Evolutionary conservation across 352 stramenopile genomes (phyloP).

Genomic region (Pythium periplocum): DNA sequence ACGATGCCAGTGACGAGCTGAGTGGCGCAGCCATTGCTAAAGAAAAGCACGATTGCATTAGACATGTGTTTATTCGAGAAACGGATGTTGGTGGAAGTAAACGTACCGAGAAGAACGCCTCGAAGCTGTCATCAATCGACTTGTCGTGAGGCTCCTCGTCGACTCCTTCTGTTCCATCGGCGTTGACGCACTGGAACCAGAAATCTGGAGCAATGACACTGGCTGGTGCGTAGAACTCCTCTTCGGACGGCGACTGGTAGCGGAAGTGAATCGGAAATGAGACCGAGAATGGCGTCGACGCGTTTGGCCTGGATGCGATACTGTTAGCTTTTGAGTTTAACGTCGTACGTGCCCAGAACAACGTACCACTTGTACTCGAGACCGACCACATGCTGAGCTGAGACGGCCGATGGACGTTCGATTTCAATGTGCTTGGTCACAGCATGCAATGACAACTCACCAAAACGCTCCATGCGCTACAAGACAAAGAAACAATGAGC

Average conservation of each 20-base stretch:
- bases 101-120: too few relatives aligned
- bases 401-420: constrained; percentile 20
- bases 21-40: too few relatives aligned
- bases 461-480: constrained; percentile 28
- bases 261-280: constrained; percentile 28
- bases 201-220: constrained; percentile 17
- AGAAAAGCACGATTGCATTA: too few relatives aligned
- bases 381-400: constrained; percentile 17
- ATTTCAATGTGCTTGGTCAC: constrained; percentile 29
- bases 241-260: constrained; percentile 28
- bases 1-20: constrained; percentile 1
- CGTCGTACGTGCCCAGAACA: too few relatives aligned
- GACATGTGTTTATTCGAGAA: too few relatives aligned
- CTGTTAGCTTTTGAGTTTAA: too few relatives aligned
- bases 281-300: not conserved
- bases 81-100: too few relatives aligned
- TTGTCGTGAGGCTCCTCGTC: not conserved
- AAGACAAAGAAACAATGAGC: not conserved
- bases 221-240: constrained; percentile 15
- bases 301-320: too few relatives aligned
- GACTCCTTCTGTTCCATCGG: not conserved
- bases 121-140: too few relatives aligned
- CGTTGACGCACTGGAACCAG: constrained; percentile 8
- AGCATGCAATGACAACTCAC: constrained; percentile 16
- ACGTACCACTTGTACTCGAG: constrained; percentile 22